A percentile compares a stretch with the other conserved stretches of the same genome.
phyloP scores from a whole-genome alignment of 208 protist species.

The Tritrichomonas musculus region DNA sequence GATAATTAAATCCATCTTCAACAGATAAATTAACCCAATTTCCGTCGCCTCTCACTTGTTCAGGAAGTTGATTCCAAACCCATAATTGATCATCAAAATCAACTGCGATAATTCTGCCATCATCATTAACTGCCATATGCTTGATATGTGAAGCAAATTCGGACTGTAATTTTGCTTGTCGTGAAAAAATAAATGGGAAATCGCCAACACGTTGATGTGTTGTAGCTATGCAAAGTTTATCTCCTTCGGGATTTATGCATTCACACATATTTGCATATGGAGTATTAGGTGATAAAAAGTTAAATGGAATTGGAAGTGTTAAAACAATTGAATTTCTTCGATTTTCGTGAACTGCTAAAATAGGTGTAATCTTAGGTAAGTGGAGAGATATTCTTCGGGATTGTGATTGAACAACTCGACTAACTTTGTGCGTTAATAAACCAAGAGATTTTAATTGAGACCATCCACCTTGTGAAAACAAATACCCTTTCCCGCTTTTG shows the following conservation, averaged over 20 bases:
- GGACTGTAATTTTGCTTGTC: not conserved
- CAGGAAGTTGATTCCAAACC: conserved; percentile 22
- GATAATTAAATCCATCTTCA: not conserved
- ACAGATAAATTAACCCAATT: not conserved
- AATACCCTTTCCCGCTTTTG: not conserved
- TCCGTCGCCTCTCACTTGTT: not conserved
- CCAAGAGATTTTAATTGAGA: not conserved
- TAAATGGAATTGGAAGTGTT: not conserved
- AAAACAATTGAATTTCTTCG: not conserved
- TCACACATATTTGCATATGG: not conserved
- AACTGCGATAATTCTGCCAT: not conserved
- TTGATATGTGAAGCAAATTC: not conserved
- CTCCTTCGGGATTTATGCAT: not conserved
- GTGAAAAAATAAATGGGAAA: not conserved
- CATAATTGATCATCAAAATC: not conserved
- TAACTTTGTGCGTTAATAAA: not conserved
- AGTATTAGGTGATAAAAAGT: not conserved
- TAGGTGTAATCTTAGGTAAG: not conserved
- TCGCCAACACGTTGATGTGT: not conserved
- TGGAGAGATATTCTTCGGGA: not conserved
- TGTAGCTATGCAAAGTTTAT: not conserved
- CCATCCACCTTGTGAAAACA: not conserved
- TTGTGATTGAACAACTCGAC: not conserved
- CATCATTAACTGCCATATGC: not conserved
- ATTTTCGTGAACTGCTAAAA: conserved; percentile 25